Evolutionary conservation across 2,329 filamentous ascomycete genomes (phyloP), one percentile per base, ranked within the genome.

Genomic region (Aspergillus novoparasiticus): DNA sequence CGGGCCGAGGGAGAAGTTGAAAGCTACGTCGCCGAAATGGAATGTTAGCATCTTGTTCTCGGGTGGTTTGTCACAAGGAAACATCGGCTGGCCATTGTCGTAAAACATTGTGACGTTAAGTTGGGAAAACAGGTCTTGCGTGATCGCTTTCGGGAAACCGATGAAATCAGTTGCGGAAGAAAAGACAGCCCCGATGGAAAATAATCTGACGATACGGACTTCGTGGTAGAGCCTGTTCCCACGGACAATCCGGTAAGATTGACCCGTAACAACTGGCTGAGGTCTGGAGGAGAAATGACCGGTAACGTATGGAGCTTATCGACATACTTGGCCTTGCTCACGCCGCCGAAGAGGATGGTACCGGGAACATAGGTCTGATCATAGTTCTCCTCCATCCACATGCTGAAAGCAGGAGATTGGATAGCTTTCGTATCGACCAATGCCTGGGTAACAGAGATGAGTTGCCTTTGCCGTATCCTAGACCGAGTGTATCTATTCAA

Each of bases 311-410:
- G 30, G 4, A 54, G 51, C 16, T 30, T 21, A n/a, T 54, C 51
- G n/a, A 54, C 51, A 54, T 36, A 23, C 32, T 36, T 54, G 32
- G 51, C 51, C 51, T 36, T 54, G 51, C 39, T 54, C 19, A 39
- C 51, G 19, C 51, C 30, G 26, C 30, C 51, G 11, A 39, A 55
- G n/a, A 55, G 32, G n/a, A 55, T 55, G 5, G 30, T 23, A 8
- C 51, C 51, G 8, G 12, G 26, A 4, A 14, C 3, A 32, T 30
- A 9, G 30, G 14, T 30, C 2, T 21, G 14, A 5, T 28, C 28
- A 23, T n/a, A 6, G 12, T 26, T 26, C 45, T 48, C 21, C 51
- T 26, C 30, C n/a, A 4, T 34, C n/a, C 51, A 55, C 30, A 55
- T 23, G 21, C 51, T 55, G 11, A 55, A 55, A 19, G 51, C 32